phyloP scores from a whole-genome alignment of 2,329 filamentous ascomycete genomes.

The Neocatenulostroma microsporum region DNA sequence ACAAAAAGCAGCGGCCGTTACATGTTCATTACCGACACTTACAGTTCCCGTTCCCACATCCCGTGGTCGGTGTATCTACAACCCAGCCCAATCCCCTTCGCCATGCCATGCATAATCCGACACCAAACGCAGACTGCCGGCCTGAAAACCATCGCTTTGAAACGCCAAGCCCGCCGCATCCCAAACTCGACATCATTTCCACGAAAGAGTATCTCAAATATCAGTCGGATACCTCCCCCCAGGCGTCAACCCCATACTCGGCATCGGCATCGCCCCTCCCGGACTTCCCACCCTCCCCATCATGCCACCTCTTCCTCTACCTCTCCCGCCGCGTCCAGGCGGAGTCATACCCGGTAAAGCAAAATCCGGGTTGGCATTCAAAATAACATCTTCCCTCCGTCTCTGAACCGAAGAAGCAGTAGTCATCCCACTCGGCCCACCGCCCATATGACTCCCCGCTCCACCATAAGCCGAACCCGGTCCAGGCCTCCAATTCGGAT shows the following conservation, averaged over 20 bases:
- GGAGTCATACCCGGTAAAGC: slow-evolving; percentile 50
- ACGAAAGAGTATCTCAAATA: too few species aligned
- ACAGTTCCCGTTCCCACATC: too few species aligned
- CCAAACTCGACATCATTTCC: too few species aligned
- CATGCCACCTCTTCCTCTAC: slow-evolving; percentile 27
- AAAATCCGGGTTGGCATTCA: slow-evolving; percentile 81
- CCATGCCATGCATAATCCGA: too few species aligned
- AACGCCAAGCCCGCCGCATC: too few species aligned
- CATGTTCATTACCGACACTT: too few species aligned
- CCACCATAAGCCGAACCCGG: slow-evolving; percentile 31
- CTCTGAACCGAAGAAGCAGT: slow-evolving; percentile 35
- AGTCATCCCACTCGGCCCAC: too few species aligned
- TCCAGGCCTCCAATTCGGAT: slow-evolving; percentile 73
- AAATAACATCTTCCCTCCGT: slow-evolving; percentile 60
- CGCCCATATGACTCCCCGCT: slow-evolving; percentile 5
- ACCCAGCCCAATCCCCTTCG: too few species aligned
- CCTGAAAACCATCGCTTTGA: too few species aligned
- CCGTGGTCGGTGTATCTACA: too few species aligned
- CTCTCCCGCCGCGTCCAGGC: slow-evolving; percentile 25
- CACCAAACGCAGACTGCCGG: too few species aligned
- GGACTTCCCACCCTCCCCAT: slow-evolving; percentile 11
- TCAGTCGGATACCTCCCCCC: slow-evolving; percentile 28
- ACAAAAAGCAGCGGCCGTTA: too few species aligned
- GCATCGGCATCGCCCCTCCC: slow-evolving; percentile 11
- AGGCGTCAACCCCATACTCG: slow-evolving; percentile 21